These are phyloP conservation scores for Alternaria hordeiaustralica DNA, from an alignment of 2,329 filamentous ascomycete genomes.

Conservation along the genomic window DNA sequence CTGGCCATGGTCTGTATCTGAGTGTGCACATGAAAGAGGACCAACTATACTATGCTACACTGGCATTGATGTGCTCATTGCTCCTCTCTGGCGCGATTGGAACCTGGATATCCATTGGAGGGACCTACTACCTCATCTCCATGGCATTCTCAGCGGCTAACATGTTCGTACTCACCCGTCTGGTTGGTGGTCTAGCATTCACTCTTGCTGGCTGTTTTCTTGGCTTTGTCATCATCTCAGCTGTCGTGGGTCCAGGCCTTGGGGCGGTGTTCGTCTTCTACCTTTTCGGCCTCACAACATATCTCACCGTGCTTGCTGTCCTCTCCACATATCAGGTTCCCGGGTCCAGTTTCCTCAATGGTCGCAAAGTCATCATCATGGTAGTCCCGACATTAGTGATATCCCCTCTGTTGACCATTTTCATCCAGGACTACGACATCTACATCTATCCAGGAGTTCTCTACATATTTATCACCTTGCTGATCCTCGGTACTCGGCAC, in stretches of 20 bases:
- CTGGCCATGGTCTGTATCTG: slow-evolving; percentile 67
- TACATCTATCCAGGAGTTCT: slow-evolving; percentile 63
- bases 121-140: slow-evolving; percentile 66
- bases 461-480: slow-evolving; percentile 59
- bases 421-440: slow-evolving; percentile 59
- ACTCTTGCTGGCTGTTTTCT: slow-evolving; percentile 60
- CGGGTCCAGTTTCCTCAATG: slow-evolving; percentile 63
- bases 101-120: slow-evolving; percentile 68
- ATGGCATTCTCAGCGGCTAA: slow-evolving; percentile 64
- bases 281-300: slow-evolving; percentile 63
- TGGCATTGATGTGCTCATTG: slow-evolving; percentile 65
- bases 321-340: slow-evolving; percentile 56
- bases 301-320: slow-evolving; percentile 63
- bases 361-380: slow-evolving; percentile 61
- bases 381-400: slow-evolving; percentile 64
- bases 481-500: slow-evolving; percentile 61
- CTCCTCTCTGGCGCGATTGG: slow-evolving; percentile 66
- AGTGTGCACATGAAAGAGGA: slow-evolving; percentile 61
- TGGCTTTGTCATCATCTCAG: slow-evolving; percentile 59
- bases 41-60: slow-evolving; percentile 61
- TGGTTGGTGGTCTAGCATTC: slow-evolving; percentile 60
- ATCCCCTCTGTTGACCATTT: slow-evolving; percentile 63
- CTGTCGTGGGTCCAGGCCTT: slow-evolving; percentile 50
- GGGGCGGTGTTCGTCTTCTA: slow-evolving; percentile 68
- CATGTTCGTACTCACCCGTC: slow-evolving; percentile 61